Conservation (phyloP, 495 filamentous ascomycete genomes). For the Rostrohypoxylon terebratum region DNA sequence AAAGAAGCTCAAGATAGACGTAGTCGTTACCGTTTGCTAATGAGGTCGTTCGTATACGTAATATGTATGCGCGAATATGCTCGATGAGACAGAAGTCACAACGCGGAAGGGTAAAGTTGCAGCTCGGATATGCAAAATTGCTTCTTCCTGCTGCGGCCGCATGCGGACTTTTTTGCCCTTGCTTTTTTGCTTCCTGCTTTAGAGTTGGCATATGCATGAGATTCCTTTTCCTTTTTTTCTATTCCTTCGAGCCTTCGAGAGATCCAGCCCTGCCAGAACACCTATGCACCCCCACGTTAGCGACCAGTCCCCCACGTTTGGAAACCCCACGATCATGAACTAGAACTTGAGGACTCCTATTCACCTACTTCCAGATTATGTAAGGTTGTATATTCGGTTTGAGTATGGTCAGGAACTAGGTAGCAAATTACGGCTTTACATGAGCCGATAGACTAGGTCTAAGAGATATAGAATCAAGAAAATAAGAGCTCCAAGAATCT, state of each 20-base stretch:
- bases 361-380: neutral
- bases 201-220: neutral
- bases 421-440: too few relatives aligned
- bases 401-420: too few relatives aligned
- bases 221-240: constrained; percentile 6
- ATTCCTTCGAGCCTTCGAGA: constrained; percentile 28
- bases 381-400: neutral
- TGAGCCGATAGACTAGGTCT: too few relatives aligned
- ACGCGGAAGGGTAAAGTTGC: constrained; percentile 9
- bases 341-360: constrained; percentile 15
- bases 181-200: neutral
- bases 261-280: constrained; percentile 17
- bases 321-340: constrained; percentile 8
- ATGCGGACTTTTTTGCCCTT: constrained; percentile 12
- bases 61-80: constrained; percentile 16
- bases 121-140: constrained; percentile 34
- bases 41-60: constrained; percentile 9
- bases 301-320: constrained; percentile 5
- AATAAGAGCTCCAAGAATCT: too few relatives aligned
- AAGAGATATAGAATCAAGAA: too few relatives aligned
- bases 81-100: constrained; percentile 2
- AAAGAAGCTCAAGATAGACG: neutral
- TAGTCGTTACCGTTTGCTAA: constrained; percentile 16
- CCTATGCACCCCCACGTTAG: constrained; percentile 17
- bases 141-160: constrained; percentile 27